Evolutionary conservation across 2,329 filamentous ascomycete genomes (phyloP), one percentile per base, ranked within the genome.

Genomic region (Lizonia empirigonia): DNA sequence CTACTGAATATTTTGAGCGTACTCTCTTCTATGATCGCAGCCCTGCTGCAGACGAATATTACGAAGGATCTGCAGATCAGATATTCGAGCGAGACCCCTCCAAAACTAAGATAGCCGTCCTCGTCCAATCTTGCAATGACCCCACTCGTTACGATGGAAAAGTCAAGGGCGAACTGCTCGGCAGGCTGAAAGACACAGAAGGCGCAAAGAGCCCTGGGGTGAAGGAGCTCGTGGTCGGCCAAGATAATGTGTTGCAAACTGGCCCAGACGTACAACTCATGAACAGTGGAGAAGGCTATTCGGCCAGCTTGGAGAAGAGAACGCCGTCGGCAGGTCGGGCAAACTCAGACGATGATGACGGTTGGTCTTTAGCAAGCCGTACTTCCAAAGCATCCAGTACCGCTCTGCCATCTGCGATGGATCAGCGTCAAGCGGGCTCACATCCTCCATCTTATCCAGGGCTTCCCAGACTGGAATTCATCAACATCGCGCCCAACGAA

Each of bases 341-440:
- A 8, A 15, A 12, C 29, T 32, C 13, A 7, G 29, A 35, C 6
- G 22, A 35, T 4, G 34, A 26, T 20, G 29, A 44, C 3, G 15
- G 5, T 8, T 40, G 20, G 13, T 48, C 37, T 3, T 4, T 41
- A 1, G 7, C 18, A 2, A 48, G 37, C 24, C 1, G 2, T 7
- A 23, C 45, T 7, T 48, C 45, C 8, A 49, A 3, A 12, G 30
- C 45, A 6, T 48, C 45, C 8, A 49, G 45, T 9, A 49, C 45
- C 1, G 30, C 18, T 16, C 12, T 49, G 2, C 24, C 23, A 1
- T 8, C 13, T 9, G 37, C 30, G 8, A 32, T 41, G 24, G 37
- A 49, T 10, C 37, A 49, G 12, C 24, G 37, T 30, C 45, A 35
- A 32, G 32, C n/a, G 3, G 19, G 19, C 5, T 30, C 24, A 1